Base-by-base conservation (phyloP, 2,329 filamentous ascomycete species). In the Pseudogymnoascus sp. region DNA sequence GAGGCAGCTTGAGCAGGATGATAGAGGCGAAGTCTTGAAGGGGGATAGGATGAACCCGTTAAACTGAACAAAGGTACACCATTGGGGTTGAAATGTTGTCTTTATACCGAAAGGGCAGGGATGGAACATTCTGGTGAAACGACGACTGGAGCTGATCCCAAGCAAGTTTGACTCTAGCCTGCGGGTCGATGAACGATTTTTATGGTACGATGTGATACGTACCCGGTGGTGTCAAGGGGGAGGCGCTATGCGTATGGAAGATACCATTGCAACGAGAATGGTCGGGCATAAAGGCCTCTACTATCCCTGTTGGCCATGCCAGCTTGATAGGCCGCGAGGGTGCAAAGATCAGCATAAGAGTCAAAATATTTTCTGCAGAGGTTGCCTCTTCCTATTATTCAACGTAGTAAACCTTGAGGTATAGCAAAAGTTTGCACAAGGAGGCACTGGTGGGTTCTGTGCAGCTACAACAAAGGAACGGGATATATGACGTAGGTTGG, bases 71-170 rank as follows among this genome's bases (percentile, higher is more conserved):
- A 56, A 56, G 46, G 46, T 56, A 19, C 46, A 31, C 46, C 19
- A 31, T 31, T 56, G 26, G 46, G n/a, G n/a, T 56, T 56, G 26
- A 56, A 24, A 43, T 43, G 46, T 19, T 56, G 46, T 31, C 46
- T 56, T 56, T 56, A 56, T 56, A 56, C 46, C 26, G 10, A 56
- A 19, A 10, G 10, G 46, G 26, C 28, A 56, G 10, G 46, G 46
- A 56, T 56, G 8, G 26, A 56, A 56, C 46, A 31, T 56, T 56
- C 26, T 56, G 26, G 26, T 56, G 46, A 56, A 56, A 56, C 46
- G n/a, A 56, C 28, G 26, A 56, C 8, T 19, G 28, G 12, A 56
- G 46, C 46, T 56, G 46, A 56, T 56, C 46, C 8, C n/a, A 31
- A 31, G 26, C 46, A 56, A 19, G 46, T 33, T 31, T 33, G 46